Conservation (phyloP, 2,329 filamentous ascomycete species). For the Exophiala oligosperma region DNA sequence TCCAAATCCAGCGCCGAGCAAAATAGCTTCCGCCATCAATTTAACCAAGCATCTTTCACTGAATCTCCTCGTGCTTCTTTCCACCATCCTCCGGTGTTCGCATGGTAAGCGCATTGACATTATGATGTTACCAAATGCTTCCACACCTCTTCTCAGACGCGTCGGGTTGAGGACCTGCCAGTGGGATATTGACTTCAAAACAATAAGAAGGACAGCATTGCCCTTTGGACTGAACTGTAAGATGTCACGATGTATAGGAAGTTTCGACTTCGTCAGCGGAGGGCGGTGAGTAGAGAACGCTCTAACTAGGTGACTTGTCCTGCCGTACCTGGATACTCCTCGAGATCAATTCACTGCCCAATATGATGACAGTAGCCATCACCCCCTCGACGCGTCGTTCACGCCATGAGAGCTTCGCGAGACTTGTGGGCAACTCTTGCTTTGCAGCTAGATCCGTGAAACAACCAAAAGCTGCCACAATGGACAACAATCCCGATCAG, state of each 20-base stretch:
- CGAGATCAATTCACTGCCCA: neutral
- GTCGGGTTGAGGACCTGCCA: neutral
- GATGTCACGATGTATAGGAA: conserved; percentile 3
- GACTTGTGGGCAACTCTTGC: neutral
- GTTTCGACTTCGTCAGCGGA: neutral
- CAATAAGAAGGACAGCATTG: neutral
- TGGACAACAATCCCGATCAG: conserved; percentile 2
- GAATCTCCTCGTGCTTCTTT: conserved; percentile 18
- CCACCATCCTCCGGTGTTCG: conserved; percentile 4
- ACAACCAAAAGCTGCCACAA: neutral
- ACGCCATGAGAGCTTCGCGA: neutral
- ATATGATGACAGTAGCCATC: conserved; percentile 9
- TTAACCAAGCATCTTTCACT: conserved; percentile 19
- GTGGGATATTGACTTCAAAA: neutral
- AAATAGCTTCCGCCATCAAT: conserved; percentile 1
- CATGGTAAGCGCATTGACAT: neutral
- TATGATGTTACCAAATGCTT: neutral
- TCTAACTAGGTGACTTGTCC: neutral
- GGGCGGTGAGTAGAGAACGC: neutral
- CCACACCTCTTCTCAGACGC: neutral
- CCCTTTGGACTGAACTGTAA: too few species aligned
- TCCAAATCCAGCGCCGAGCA: neutral
- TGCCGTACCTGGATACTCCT: conserved; percentile 5
- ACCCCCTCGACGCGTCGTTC: conserved; percentile 4
- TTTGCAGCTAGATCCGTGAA: conserved; percentile 7